phyloP scores from a whole-genome alignment of 495 filamentous ascomycete species.

The Tuber calosporum region DNA sequence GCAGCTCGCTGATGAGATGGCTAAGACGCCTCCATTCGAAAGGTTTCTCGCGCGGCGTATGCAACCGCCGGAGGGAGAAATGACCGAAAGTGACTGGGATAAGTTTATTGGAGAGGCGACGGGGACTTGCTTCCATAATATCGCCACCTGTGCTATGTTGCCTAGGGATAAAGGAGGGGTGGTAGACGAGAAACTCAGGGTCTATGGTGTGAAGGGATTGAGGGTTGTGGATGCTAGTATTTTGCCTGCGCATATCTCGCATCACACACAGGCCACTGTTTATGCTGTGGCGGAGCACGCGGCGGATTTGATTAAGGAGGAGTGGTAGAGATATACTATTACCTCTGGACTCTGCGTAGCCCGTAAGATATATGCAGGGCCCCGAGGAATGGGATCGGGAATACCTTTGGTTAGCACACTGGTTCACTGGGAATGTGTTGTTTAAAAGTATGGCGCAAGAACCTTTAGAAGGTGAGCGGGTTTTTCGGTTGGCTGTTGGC shows the following conservation, averaged over 20 bases:
- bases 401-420: not conserved
- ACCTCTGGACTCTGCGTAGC: too few relatives aligned
- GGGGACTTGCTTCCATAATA: slow-evolving; percentile 45
- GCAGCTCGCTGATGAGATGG: not conserved
- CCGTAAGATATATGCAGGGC: too few relatives aligned
- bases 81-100: not conserved
- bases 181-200: slow-evolving; percentile 47
- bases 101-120: not conserved
- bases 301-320: slow-evolving; percentile 46
- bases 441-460: not conserved
- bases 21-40: not conserved
- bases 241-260: slow-evolving; percentile 48
- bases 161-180: slow-evolving; percentile 45
- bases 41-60: not conserved
- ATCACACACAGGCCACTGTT: slow-evolving; percentile 49
- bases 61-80: not conserved
- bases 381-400: too few relatives aligned
- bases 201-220: slow-evolving; percentile 49
- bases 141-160: slow-evolving; percentile 54
- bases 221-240: slow-evolving; percentile 53
- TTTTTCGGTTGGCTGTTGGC: not conserved
- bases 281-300: slow-evolving; percentile 55
- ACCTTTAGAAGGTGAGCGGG: not conserved
- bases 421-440: not conserved
- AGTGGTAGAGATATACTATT: not conserved